phyloP scores from a whole-genome alignment of 139 green algal genomes.

The Micractinium conductrix region DNA sequence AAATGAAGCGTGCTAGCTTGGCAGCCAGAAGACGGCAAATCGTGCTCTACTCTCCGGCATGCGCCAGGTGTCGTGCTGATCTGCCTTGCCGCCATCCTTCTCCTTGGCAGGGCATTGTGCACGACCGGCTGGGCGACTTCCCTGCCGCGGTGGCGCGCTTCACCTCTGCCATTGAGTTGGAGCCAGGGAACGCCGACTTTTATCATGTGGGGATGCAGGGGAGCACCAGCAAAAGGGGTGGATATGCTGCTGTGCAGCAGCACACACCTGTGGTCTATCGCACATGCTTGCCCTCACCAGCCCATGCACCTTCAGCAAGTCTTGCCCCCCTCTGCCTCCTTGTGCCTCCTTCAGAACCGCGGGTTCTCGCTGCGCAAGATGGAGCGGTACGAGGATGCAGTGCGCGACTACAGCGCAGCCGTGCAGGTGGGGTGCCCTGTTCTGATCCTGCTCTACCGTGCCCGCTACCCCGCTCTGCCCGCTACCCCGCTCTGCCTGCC shows the following conservation, averaged over 20 bases:
- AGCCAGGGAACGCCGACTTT: conserved; percentile 82
- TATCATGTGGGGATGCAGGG: conserved; percentile 67
- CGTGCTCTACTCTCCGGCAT: too few species aligned
- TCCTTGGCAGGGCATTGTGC: conserved; percentile 86
- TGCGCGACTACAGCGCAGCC: conserved; percentile 81
- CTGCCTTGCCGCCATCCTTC: too few species aligned
- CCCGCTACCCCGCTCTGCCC: too few species aligned
- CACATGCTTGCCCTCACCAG: too few species aligned
- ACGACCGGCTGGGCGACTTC: conserved; percentile 69
- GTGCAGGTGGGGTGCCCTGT: conserved; percentile 63
- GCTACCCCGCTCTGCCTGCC: neutral
- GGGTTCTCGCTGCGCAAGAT: conserved; percentile 88
- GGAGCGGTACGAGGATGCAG: conserved; percentile 73
- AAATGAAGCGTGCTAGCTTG: too few species aligned
- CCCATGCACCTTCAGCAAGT: too few species aligned
- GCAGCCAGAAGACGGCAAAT: too few species aligned
- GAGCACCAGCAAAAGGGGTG: too few species aligned
- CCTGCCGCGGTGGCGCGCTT: conserved; percentile 76
- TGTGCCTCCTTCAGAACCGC: conserved; percentile 57
- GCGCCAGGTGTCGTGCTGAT: too few species aligned
- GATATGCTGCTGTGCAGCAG: too few species aligned
- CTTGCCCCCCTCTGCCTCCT: neutral
- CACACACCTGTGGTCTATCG: too few species aligned
- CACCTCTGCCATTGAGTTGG: conserved; percentile 70
- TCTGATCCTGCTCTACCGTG: too few species aligned